A percentile compares a stretch with the other conserved stretches of the same genome.
Conservation (phyloP, 169 alveolate species). For the Theileria parva region DNA sequence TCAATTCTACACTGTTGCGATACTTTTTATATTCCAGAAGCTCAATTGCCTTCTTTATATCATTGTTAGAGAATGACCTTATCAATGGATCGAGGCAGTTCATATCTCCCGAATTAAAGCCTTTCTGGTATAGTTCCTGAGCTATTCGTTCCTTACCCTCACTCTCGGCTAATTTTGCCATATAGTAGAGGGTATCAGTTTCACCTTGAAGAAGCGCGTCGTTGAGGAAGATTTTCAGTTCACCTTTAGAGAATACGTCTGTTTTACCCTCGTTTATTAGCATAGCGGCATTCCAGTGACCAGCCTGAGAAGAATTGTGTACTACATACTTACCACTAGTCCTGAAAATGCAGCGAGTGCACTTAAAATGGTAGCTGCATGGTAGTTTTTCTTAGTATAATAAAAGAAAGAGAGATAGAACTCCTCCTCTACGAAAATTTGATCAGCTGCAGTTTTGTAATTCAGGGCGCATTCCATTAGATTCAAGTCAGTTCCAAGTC, state of each 20-base stretch:
- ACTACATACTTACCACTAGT: constrained; percentile 22
- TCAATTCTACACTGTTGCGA: constrained; percentile 22
- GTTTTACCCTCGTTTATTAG: constrained; percentile 17
- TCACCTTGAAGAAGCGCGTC: constrained; percentile 45
- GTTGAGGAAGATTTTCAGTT: background rate
- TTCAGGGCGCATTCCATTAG: constrained; percentile 26
- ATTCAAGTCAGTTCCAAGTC: constrained; percentile 37
- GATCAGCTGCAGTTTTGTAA: constrained; percentile 48
- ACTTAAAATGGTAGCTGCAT: constrained; percentile 15
- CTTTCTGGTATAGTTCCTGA: constrained; percentile 40
- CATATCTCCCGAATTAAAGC: constrained; percentile 59
- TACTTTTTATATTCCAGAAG: constrained; percentile 56
- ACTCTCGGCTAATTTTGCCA: constrained; percentile 27
- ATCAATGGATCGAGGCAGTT: constrained; percentile 52
- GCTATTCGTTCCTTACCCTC: constrained; percentile 24
- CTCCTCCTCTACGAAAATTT: background rate
- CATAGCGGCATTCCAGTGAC: constrained; percentile 25
- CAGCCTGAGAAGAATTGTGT: constrained; percentile 3
- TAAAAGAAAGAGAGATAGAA: constrained; percentile 2
- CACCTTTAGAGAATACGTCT: constrained; percentile 18
- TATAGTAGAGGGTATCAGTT: constrained; percentile 8
- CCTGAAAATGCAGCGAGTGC: constrained; percentile 48
- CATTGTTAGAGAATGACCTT: background rate
- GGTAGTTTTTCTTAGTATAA: constrained; percentile 22
- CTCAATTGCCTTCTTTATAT: constrained; percentile 34